Base-by-base conservation (phyloP, 2,329 filamentous ascomycete genomes). In the Biscogniauxia mediterranea region DNA sequence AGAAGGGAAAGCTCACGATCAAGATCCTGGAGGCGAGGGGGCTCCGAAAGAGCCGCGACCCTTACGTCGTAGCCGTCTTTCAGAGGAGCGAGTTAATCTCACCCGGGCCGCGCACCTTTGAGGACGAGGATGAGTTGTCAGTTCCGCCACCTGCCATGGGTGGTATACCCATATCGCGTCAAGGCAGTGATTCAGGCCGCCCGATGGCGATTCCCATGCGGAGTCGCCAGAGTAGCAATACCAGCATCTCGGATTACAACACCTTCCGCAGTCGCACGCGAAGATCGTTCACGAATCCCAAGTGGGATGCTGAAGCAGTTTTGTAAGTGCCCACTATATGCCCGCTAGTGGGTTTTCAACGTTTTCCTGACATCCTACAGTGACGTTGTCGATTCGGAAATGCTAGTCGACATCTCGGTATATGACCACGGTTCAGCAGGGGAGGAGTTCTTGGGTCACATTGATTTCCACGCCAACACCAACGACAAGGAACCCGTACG, bases 71-170 rank as follows among this genome's bases (percentile, higher is more conserved):
- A 11, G 96, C 91, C 61, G 93, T 97, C 25, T 99, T 98, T 72
- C 95, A 99, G 75, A 91, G 92, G 75, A 97, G 94, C 72, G 95
- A 99, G 76, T 89, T 96, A 69, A 97, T 99, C 59, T 98, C 95
- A 0, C 89, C 91, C 59, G 92, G 92, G 2, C 91, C 93, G 13
- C 86, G 89, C 42, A 81, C 81, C 58, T 78, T 83, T 23, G 81
- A 83, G 32, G 88, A 90, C 52, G 83, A 86, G 42, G 86, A 88
- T 52, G 85, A 89, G 59, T 72, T 82, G 61, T 66, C 79, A 23
- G 72, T 69, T 42, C 73, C 76, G n/a, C 85, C 83, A 66, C 83
- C 79, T 69, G 80, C 69, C 54, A 73, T 80, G 58, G 83, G 84
- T 42, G 83, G 85, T 26, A 81, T 88, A 60, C 80, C 86, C 0